Conservation (phyloP, 2,329 filamentous ascomycete genomes). For the Penicillium hordei region DNA sequence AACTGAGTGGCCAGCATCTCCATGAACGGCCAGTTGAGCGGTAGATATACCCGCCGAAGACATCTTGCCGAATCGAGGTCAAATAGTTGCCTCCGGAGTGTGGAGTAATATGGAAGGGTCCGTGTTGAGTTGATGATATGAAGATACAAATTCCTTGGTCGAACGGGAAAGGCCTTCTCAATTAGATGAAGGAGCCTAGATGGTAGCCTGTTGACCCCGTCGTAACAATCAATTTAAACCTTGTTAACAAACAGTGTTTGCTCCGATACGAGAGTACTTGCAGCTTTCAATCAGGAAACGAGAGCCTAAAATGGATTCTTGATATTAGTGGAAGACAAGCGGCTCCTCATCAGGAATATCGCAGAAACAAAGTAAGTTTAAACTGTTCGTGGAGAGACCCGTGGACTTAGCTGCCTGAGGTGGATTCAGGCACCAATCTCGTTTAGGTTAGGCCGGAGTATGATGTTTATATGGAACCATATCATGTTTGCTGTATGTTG, state of each 20-base stretch:
- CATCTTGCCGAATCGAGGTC: constrained; percentile 16
- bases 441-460: neutral
- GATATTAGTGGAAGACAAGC: neutral
- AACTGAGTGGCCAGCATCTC: constrained; percentile 5
- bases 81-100: constrained; percentile 7
- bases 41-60: constrained; percentile 17
- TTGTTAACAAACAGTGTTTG: neutral
- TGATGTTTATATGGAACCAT: neutral
- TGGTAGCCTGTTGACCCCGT: constrained; percentile 5
- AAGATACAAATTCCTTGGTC: neutral
- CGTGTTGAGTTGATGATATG: neutral
- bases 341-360: neutral
- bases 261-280: neutral
- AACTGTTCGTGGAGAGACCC: neutral
- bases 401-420: constrained; percentile 18
- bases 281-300: constrained; percentile 2
- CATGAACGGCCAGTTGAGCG: constrained; percentile 1
- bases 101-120: neutral
- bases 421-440: constrained; percentile 20
- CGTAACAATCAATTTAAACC: neutral
- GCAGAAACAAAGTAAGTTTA: constrained; percentile 2
- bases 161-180: neutral
- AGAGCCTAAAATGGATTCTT: neutral
- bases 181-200: constrained; percentile 9
- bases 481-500: neutral